phyloP scores from a whole-genome alignment of 106 monocot genomes.

The Dendrobium officinale region DNA sequence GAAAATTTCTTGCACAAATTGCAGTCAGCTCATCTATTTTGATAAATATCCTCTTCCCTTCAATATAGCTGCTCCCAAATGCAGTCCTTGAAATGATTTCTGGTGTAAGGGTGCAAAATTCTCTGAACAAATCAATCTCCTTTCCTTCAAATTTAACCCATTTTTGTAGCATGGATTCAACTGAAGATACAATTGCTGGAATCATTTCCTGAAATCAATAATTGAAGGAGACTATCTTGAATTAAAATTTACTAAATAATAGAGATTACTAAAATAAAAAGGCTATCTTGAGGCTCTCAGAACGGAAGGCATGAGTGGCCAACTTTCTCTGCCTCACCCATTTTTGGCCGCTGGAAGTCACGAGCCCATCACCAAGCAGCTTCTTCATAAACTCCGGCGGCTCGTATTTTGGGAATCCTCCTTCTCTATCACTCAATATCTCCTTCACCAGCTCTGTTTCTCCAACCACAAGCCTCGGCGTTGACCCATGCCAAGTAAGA shows the following conservation, averaged over 20 bases:
- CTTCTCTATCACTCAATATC: conserved; percentile 8
- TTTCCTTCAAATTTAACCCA: conserved; percentile 10
- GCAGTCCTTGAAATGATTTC: conserved; percentile 23
- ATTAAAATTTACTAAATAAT: too few relatives aligned
- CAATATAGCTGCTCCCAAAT: conserved; percentile 15
- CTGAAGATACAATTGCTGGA: conserved; percentile 3
- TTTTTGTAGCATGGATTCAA: conserved; percentile 11
- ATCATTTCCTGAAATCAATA: conserved; percentile 12
- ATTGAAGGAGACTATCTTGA: too few relatives aligned
- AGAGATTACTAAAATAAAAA: neutral
- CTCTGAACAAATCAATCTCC: conserved; percentile 14
- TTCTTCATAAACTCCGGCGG: conserved; percentile 4
- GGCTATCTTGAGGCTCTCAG: conserved; percentile 15
- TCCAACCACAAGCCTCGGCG: conserved; percentile 11
- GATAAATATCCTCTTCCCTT: conserved; percentile 17
- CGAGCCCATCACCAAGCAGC: conserved; percentile 15
- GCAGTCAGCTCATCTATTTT: conserved; percentile 3
- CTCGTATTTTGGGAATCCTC: conserved; percentile 10
- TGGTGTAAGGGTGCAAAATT: conserved; percentile 7
- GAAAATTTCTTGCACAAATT: conserved; percentile 2
- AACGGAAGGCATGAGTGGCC: conserved; percentile 15
- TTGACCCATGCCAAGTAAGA: conserved; percentile 16
- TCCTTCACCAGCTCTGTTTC: conserved; percentile 16
- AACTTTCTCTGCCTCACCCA: conserved; percentile 19
- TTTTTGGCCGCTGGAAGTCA: conserved; percentile 13